Base-by-base conservation (phyloP, 2,329 filamentous ascomycete genomes). In the Rhynchosporium agropyri region DNA sequence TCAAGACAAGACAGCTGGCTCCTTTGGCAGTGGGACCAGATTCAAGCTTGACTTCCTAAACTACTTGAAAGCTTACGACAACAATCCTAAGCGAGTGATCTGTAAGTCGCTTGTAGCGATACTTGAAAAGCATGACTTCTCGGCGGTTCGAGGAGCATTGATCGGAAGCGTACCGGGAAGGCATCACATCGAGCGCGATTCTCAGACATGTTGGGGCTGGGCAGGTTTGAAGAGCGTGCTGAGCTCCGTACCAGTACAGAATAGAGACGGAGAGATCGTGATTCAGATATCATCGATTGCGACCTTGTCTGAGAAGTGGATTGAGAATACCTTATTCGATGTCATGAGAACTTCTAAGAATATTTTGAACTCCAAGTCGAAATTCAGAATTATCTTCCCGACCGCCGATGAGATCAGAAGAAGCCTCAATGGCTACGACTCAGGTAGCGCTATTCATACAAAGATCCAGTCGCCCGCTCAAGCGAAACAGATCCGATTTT, bases 281-380 rank as follows among this genome's bases (percentile, higher is more conserved):
- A 75, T 83, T 3, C 86, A 95, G 75, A 79, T 94, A 46, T 96
- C 92, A 0, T 96, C 91, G 0, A 89, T 96, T 54, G 92, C 92
- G 2, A 92, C 91, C 0, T 79, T 96, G 0, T 88, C 81, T 8
- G 84, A 91, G 58, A 84, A 81, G 58, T 96, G 92, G 92, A 78
- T 96, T 0, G 83, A 82, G 56, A 81, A 85, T 29, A 87, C 84
- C 0, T 77, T 90, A 15, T 89, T 90, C 70, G 76, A 76, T 10
- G 73, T 82, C 0, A 69, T 87, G 3, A 72, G 75, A 1, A 69
- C 67, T 36, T 79, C 74, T 4, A 69, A 66, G 8, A 61, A 67
- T 33, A 49, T 63, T 2, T 61, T 31, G 15, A 57, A 61, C 4
- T 56, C 65, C 1, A 76, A 75, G 26, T 82, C 86, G 0, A 79